Evolutionary conservation across 179 eudicot genomes (phyloP).

Genomic region (Camellia oleifera): DNA sequence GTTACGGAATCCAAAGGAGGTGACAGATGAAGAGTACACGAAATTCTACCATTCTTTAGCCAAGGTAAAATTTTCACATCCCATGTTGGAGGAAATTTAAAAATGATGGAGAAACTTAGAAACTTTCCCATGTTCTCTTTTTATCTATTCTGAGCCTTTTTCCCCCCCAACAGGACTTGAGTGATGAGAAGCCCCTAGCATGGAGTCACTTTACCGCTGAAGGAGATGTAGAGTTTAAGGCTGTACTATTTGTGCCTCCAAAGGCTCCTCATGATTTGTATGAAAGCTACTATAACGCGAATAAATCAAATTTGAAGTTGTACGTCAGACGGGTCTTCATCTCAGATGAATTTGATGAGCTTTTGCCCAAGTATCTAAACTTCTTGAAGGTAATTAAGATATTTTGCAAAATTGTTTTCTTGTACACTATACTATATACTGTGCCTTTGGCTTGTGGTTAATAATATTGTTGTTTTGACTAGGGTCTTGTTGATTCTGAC

Average conservation of each 20-base stretch:
- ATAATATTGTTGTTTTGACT: constrained; percentile 23
- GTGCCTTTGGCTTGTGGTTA: constrained; percentile 20
- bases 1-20: constrained; percentile 94
- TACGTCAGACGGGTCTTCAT: constrained; percentile 93
- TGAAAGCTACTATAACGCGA: constrained; percentile 87
- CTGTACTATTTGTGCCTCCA: constrained; percentile 90
- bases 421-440: not conserved
- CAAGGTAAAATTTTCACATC: constrained; percentile 47
- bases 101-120: not conserved
- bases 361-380: constrained; percentile 88
- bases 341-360: constrained; percentile 97
- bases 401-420: not conserved
- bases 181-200: constrained; percentile 85
- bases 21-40: constrained; percentile 91
- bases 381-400: constrained; percentile 65
- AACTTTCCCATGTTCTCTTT: not conserved
- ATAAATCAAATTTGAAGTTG: constrained; percentile 84
- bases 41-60: constrained; percentile 90
- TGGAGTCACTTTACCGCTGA: constrained; percentile 99
- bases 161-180: constrained; percentile 52
- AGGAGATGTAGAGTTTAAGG: constrained; percentile 99
- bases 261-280: constrained; percentile 96
- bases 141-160: not conserved
- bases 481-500: constrained; percentile 99
- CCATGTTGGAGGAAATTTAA: not conserved